A percentile compares a stretch with the other conserved stretches of the same genome.
Evolutionary conservation across 495 filamentous ascomycete species (phyloP).

Genomic region (Penicillium egyptiacum): DNA sequence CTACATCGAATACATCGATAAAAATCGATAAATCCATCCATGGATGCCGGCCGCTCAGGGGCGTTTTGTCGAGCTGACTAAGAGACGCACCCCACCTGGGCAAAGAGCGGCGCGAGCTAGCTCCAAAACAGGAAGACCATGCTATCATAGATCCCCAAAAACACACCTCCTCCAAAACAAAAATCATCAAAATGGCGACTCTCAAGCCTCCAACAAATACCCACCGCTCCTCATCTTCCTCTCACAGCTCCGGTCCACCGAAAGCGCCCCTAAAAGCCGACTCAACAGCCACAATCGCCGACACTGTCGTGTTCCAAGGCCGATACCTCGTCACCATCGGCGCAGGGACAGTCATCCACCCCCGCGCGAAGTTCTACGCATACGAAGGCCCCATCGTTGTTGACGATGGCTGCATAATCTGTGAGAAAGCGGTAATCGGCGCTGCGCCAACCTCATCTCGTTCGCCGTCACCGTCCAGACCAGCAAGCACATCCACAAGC

Average conservation of each 20-base stretch:
- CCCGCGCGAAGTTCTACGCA: conserved; percentile 69
- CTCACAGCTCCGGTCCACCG: conserved; percentile 23
- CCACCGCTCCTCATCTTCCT: conserved; percentile 30
- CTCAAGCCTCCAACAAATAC: conserved; percentile 30
- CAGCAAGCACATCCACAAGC: conserved; percentile 1
- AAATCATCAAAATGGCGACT: conserved; percentile 24
- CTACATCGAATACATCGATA: background rate
- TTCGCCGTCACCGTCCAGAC: conserved; percentile 16
- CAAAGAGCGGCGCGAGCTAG: background rate
- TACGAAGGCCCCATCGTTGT: conserved; percentile 68
- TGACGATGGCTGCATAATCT: conserved; percentile 71
- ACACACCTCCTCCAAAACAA: conserved; percentile 7
- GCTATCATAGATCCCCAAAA: conserved; percentile 2
- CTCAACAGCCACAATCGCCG: conserved; percentile 68
- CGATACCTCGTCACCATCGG: conserved; percentile 69
- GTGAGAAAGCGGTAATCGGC: conserved; percentile 68
- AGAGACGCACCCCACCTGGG: background rate
- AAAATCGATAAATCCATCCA: background rate
- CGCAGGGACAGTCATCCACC: conserved; percentile 76
- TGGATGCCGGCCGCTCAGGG: background rate
- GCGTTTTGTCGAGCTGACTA: background rate
- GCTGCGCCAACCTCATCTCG: conserved; percentile 34
- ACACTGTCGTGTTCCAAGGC: conserved; percentile 71
- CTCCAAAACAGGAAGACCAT: background rate
- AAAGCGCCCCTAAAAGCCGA: conserved; percentile 68